Base-by-base conservation (phyloP, 768 basidiomycete genomes). In the Trametes sanguinea region DNA sequence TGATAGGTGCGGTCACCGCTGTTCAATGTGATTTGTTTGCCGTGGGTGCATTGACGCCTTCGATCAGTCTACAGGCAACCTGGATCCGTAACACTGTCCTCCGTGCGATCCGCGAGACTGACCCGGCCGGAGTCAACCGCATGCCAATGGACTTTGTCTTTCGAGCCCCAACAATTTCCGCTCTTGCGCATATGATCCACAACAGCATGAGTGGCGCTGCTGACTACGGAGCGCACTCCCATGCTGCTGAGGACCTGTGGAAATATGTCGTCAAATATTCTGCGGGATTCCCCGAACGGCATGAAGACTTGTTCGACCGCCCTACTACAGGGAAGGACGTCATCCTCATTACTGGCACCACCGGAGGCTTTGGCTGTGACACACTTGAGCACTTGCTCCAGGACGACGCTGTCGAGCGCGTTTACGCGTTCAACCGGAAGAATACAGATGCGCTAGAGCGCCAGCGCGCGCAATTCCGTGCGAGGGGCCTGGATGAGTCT, bases 241-340 rank as follows among this genome's bases (percentile, higher is more conserved):
- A 11, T 69, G 71, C 51, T 65, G 68, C 33, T 13, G 60, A 67
- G 58, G 55, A 61, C 10, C 47, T 72, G 27, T 60, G 66, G 17
- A 37, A 64, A 35, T 57, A 81, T 71, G 76, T 81, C 46, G 73
- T 72, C 22, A 79, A 77, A 64, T 79, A 83, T 64, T 72, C 51
- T 63, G 47, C 57, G 10, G 22, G 51, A 40, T 33, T 60, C n/a
- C 62, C 57, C 17, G 47, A 53, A 2, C 62, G 62, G 4, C 62
- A 57, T 48, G 73, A 55, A 1, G 13, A 56, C 35, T 40, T n/a
- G n/a, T 65, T 17, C 43, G 69, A 32, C 52, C 56, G 40, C 22
- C 11, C 55, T 4, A 32, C 57, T 37, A 44, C 51, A 33, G 33
- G 32, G 0, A 17, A 60, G 8, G 67, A 72, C 3, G 68, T 67